Evolutionary conservation across 2,329 filamentous ascomycete species (phyloP).

Genomic region (Neoarthrinium moseri): DNA sequence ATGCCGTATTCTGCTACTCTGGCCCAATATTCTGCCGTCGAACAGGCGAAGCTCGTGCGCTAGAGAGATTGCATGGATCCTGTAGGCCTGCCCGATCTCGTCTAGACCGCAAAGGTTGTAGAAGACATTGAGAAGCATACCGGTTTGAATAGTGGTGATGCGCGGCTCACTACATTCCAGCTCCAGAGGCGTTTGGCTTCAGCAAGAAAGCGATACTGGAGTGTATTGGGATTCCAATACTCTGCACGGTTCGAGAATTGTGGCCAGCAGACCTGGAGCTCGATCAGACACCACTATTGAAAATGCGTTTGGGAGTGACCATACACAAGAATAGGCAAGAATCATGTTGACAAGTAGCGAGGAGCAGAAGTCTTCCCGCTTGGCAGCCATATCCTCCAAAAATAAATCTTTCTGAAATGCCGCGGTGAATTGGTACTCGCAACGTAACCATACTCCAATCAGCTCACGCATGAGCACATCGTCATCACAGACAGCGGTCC

Average conservation of each 20-base stretch:
- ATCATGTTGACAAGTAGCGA: slow-evolving; percentile 36
- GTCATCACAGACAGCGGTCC: slow-evolving; percentile 35
- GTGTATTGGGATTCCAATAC: slow-evolving; percentile 32
- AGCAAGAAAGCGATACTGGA: slow-evolving; percentile 33
- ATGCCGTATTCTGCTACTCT: slow-evolving; percentile 17
- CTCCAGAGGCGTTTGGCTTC: slow-evolving; percentile 35
- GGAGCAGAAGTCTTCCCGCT: slow-evolving; percentile 33
- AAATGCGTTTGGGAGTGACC: slow-evolving; percentile 11
- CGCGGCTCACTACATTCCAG: slow-evolving; percentile 21
- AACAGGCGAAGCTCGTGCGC: slow-evolving; percentile 32
- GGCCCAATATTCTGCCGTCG: slow-evolving; percentile 9
- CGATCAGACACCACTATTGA: background rate
- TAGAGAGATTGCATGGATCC: slow-evolving; percentile 28
- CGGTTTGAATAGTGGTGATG: slow-evolving; percentile 33
- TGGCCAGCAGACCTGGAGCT: slow-evolving; percentile 25
- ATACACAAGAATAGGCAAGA: slow-evolving; percentile 35
- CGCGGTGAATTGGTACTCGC: slow-evolving; percentile 34
- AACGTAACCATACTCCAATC: slow-evolving; percentile 24
- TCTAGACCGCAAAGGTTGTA: slow-evolving; percentile 33
- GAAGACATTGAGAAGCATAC: slow-evolving; percentile 26
- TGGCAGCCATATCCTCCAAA: slow-evolving; percentile 34
- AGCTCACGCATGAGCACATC: slow-evolving; percentile 33
- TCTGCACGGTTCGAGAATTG: slow-evolving; percentile 25
- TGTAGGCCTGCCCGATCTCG: slow-evolving; percentile 33
- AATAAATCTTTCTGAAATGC: slow-evolving; percentile 39